phyloP scores from a whole-genome alignment of 306 rosid genomes.

The Vigna angularis region DNA sequence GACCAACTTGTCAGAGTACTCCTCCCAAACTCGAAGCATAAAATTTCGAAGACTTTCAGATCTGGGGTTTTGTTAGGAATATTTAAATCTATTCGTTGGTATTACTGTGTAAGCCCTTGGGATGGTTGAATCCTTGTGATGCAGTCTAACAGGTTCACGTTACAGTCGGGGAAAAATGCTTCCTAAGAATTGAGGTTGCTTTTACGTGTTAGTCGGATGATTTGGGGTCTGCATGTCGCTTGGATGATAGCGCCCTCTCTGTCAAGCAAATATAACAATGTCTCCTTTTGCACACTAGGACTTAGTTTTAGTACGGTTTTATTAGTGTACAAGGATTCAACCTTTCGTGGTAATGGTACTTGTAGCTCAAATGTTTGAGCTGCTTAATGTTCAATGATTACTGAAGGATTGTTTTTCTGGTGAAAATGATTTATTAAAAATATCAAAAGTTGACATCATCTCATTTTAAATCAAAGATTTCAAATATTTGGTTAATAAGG shows the following conservation, averaged over 20 bases:
- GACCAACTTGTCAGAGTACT: not conserved
- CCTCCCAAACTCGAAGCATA: not conserved
- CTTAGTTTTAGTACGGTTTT: not conserved
- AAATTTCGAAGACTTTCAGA: not conserved
- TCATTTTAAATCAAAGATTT: not conserved
- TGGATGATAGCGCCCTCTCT: not conserved
- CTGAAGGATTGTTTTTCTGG: conserved; percentile 16
- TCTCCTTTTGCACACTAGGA: not conserved
- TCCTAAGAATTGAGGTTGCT: not conserved
- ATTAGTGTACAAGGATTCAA: not conserved
- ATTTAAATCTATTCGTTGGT: not conserved
- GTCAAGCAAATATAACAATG: not conserved
- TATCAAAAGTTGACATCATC: not conserved
- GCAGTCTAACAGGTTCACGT: conserved; percentile 6
- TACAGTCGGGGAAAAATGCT: no score
- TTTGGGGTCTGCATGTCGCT: not conserved
- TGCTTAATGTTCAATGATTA: conserved; percentile 16
- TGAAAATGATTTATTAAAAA: conserved; percentile 15
- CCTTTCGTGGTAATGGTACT: not conserved
- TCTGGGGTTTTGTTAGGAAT: not conserved
- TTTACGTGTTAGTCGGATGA: conserved; percentile 3
- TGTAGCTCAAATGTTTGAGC: conserved; percentile 25
- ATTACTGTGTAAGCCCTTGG: not conserved
- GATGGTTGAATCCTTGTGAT: conserved; percentile 10
- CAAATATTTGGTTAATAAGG: not conserved